A percentile compares a stretch with the other conserved stretches of the same genome.
Conservation (phyloP, 306 rosid genomes). For the Fragaria vesca region DNA sequence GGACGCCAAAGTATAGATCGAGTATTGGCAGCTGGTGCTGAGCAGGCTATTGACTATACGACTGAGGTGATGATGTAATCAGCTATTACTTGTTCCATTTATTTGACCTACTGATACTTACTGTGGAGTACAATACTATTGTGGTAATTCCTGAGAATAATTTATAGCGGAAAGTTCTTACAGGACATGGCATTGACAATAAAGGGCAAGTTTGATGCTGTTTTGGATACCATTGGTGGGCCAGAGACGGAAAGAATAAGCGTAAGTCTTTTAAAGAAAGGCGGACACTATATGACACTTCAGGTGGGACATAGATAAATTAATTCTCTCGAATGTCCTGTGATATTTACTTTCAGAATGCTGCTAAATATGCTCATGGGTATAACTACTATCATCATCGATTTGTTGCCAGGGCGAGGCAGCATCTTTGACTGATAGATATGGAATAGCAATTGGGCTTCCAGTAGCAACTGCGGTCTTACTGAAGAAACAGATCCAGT, state of each 20-base stretch:
- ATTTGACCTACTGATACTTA: constrained; percentile 16
- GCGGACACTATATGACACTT: constrained; percentile 99
- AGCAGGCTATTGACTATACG: constrained; percentile 86
- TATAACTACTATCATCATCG: constrained; percentile 12
- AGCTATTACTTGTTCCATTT: constrained; percentile 25
- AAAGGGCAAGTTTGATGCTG: constrained; percentile 89
- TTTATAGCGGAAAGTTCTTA: background rate
- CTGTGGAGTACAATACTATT: background rate
- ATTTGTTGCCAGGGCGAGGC: constrained; percentile 76
- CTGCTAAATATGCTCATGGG: constrained; percentile 12
- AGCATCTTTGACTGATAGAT: constrained; percentile 73
- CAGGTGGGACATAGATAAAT: constrained; percentile 56
- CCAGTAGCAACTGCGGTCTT: constrained; percentile 55
- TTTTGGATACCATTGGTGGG: constrained; percentile 89
- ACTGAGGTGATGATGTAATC: constrained; percentile 59
- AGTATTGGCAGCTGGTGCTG: constrained; percentile 77
- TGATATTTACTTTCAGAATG: background rate
- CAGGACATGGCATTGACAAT: constrained; percentile 69
- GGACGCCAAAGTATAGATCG: constrained; percentile 70
- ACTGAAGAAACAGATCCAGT: constrained; percentile 61
- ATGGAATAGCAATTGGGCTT: constrained; percentile 73
- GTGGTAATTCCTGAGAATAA: background rate
- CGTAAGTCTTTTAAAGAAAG: constrained; percentile 69
- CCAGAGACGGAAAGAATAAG: constrained; percentile 78
- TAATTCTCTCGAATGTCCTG: background rate